These are phyloP conservation scores for Gigaspora rosea DNA, from an alignment of 192 early-diverging fungal species.

Conservation along the genomic window DNA sequence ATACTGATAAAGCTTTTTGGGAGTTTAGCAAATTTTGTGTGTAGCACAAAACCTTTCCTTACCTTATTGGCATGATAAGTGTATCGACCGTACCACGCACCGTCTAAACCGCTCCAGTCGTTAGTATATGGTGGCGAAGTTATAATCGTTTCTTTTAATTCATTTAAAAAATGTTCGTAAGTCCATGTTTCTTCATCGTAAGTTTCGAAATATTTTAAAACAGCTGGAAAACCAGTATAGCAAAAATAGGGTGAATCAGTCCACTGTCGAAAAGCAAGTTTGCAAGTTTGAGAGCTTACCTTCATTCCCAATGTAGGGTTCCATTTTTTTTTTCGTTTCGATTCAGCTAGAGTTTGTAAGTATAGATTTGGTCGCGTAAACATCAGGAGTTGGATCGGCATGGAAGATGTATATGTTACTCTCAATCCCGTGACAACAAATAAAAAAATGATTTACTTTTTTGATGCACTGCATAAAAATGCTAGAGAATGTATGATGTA, in stretches of 20 bases:
- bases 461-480: too few species aligned
- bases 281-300: conserved; percentile 13
- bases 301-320: conserved; percentile 16
- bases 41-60: too few species aligned
- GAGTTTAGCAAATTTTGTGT: too few species aligned
- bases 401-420: too few species aligned
- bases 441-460: too few species aligned
- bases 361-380: too few species aligned
- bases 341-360: background rate
- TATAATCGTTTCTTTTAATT: conserved; percentile 16
- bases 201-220: conserved; percentile 25
- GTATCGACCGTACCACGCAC: background rate
- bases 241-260: background rate
- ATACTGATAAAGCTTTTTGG: background rate
- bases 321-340: conserved; percentile 25
- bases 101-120: conserved; percentile 18
- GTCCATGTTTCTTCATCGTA: conserved; percentile 7
- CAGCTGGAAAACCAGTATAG: conserved; percentile 5
- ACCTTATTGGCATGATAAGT: background rate
- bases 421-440: too few species aligned
- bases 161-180: conserved; percentile 28
- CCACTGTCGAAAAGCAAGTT: background rate
- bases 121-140: conserved; percentile 12
- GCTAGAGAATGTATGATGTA: too few species aligned
- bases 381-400: too few species aligned